phyloP scores from a whole-genome alignment of 805 yeast genomes.

The Teunomyces atbi region DNA sequence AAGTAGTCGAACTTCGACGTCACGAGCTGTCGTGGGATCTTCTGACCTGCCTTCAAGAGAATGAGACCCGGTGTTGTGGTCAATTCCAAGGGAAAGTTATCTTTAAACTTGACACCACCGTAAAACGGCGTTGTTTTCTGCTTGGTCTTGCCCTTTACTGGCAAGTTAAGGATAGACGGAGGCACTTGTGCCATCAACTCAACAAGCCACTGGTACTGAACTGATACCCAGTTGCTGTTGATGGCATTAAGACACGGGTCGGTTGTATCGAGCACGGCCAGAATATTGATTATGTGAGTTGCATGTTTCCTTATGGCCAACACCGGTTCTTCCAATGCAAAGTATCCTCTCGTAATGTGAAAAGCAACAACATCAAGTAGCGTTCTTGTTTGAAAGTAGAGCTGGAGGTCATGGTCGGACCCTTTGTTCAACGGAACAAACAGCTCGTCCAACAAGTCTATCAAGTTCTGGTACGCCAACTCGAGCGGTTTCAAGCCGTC shows the following conservation, averaged over 20 bases:
- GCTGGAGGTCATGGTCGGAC: constrained; percentile 27
- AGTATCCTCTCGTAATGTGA: constrained; percentile 59
- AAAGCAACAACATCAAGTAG: constrained; percentile 61
- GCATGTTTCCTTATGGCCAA: constrained; percentile 63
- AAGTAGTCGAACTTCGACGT: constrained; percentile 6
- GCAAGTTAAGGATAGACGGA: constrained; percentile 12
- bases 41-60: constrained; percentile 22
- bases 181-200: constrained; percentile 54
- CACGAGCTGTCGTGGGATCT: constrained; percentile 11
- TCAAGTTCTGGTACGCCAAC: constrained; percentile 30
- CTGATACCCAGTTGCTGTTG: constrained; percentile 50
- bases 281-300: constrained; percentile 57
- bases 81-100: constrained; percentile 17
- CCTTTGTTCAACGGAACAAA: constrained; percentile 8
- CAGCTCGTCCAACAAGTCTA: constrained; percentile 21
- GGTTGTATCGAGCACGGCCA: constrained; percentile 16
- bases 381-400: constrained; percentile 37
- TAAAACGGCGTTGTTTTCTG: constrained; percentile 15
- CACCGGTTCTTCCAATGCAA: constrained; percentile 58
- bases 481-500: constrained; percentile 33
- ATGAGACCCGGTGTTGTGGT: constrained; percentile 30
- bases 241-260: background rate
- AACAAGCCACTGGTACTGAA: constrained; percentile 68
- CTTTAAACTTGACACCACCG: constrained; percentile 34
- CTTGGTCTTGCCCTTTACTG: constrained; percentile 3